Percentiles rank a stretch among this genome's conserved stretches.
Evolutionary conservation across 2,329 filamentous ascomycete genomes (phyloP).

Genomic region (Hansfordia pulvinata): DNA sequence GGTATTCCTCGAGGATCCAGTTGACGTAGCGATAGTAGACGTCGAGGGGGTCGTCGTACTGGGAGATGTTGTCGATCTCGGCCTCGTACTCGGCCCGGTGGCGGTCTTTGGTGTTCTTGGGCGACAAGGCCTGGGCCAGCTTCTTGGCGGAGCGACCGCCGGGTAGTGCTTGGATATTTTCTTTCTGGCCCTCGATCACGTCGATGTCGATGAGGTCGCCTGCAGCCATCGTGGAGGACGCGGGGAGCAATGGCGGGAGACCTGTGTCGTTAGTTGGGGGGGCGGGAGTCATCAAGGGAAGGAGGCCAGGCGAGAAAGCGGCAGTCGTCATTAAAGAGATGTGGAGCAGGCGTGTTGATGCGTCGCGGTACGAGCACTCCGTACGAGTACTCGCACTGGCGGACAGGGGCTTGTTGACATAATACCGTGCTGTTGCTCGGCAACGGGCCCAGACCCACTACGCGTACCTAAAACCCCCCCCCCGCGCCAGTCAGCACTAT

Average conservation of each 20-base stretch:
- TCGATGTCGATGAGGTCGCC: slow-evolving; percentile 62
- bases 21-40: slow-evolving; percentile 93
- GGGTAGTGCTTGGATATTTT: slow-evolving; percentile 91
- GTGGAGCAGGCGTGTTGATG: too few relatives aligned
- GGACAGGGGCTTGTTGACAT: too few relatives aligned
- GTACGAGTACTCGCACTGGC: too few relatives aligned
- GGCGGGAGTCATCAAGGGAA: too few relatives aligned
- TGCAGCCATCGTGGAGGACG: slow-evolving; percentile 27
- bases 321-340: too few relatives aligned
- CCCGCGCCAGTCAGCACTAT: too few relatives aligned
- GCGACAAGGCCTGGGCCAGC: slow-evolving; percentile 72
- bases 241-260: slow-evolving; percentile 6
- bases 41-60: slow-evolving; percentile 90
- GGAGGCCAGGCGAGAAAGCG: too few relatives aligned
- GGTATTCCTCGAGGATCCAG: slow-evolving; percentile 93
- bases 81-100: slow-evolving; percentile 76
- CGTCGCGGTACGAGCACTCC: too few relatives aligned
- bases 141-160: slow-evolving; percentile 80
- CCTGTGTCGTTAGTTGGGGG: slow-evolving; percentile 10
- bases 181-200: slow-evolving; percentile 90
- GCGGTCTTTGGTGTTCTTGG: slow-evolving; percentile 62
- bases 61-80: slow-evolving; percentile 63
- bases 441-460: too few relatives aligned
- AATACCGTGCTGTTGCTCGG: too few relatives aligned
- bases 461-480: too few relatives aligned